phyloP scores from a whole-genome alignment of 2,329 filamentous ascomycete genomes.

The Neonectria hederae region DNA sequence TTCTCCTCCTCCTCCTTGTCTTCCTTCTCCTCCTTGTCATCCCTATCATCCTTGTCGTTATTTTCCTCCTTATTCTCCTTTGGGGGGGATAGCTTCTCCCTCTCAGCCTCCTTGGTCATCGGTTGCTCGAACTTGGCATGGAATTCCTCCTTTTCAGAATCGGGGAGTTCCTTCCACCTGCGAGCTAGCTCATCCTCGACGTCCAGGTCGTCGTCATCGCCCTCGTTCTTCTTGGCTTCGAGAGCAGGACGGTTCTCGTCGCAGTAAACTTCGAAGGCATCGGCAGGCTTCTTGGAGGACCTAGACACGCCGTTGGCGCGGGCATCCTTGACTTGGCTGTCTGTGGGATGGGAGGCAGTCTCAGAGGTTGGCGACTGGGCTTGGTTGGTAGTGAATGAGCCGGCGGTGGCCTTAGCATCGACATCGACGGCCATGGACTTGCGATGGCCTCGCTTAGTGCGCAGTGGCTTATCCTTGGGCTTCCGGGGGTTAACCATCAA shows the following conservation, averaged over 20 bases:
- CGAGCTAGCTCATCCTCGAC: conserved; percentile 65
- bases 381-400: conserved; percentile 59
- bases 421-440: conserved; percentile 62
- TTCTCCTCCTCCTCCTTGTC: conserved; percentile 41
- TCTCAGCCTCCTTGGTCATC: conserved; percentile 39
- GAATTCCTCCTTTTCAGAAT: conserved; percentile 60
- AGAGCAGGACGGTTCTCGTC: conserved; percentile 57
- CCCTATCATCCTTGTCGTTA: conserved; percentile 41
- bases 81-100: conserved; percentile 33
- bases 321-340: conserved; percentile 44
- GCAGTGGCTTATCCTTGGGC: conserved; percentile 81
- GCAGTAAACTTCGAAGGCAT: conserved; percentile 65
- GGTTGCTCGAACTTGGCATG: conserved; percentile 48
- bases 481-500: conserved; percentile 54
- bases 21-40: conserved; percentile 32
- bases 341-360: conserved; percentile 49
- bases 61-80: conserved; percentile 39
- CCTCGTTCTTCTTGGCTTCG: conserved; percentile 56
- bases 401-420: conserved; percentile 53
- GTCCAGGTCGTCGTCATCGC: conserved; percentile 45
- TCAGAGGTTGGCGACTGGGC: conserved; percentile 61
- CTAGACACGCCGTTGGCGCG: conserved; percentile 54
- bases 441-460: conserved; percentile 77
- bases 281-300: conserved; percentile 55
- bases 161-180: conserved; percentile 63